These are phyloP conservation scores for Biancaea sappan DNA, from an alignment of 306 rosid species.

Conservation along the genomic window DNA sequence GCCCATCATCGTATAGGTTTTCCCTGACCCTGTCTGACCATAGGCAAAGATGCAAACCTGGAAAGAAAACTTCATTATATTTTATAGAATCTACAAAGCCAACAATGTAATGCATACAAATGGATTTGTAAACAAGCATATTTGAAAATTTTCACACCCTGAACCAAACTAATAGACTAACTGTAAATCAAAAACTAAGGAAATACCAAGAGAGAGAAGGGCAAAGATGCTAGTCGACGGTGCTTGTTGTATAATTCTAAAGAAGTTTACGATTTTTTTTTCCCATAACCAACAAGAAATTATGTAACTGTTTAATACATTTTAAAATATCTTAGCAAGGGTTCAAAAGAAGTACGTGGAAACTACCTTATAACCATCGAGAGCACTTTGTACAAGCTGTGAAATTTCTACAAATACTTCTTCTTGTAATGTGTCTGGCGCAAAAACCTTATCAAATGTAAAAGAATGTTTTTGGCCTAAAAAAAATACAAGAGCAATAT, in stretches of 20 bases:
- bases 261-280: neutral
- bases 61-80: conserved; percentile 36
- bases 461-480: conserved; percentile 93
- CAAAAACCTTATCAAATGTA: conserved; percentile 83
- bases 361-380: conserved; percentile 95
- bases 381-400: conserved; percentile 98
- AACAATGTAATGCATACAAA: neutral
- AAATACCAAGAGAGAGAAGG: neutral
- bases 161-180: conserved; percentile 12
- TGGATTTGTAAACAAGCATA: conserved; percentile 3
- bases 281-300: neutral
- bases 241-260: neutral
- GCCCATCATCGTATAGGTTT: conserved; percentile 99
- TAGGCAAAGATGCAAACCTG: conserved; percentile 98
- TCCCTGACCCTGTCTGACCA: conserved; percentile 98
- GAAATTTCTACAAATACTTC: conserved; percentile 91
- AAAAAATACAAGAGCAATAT: conserved; percentile 32
- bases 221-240: neutral
- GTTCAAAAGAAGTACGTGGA: conserved; percentile 9
- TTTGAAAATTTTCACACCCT: neutral
- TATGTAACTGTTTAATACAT: neutral
- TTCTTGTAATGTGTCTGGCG: conserved; percentile 82
- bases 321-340: neutral
- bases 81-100: conserved; percentile 15
- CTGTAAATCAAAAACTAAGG: conserved; percentile 7